Percentiles rank a stretch among this genome's conserved stretches.
Evolutionary conservation across 2,329 filamentous ascomycete species (phyloP).

Genomic region (Coleophoma cylindrospora): DNA sequence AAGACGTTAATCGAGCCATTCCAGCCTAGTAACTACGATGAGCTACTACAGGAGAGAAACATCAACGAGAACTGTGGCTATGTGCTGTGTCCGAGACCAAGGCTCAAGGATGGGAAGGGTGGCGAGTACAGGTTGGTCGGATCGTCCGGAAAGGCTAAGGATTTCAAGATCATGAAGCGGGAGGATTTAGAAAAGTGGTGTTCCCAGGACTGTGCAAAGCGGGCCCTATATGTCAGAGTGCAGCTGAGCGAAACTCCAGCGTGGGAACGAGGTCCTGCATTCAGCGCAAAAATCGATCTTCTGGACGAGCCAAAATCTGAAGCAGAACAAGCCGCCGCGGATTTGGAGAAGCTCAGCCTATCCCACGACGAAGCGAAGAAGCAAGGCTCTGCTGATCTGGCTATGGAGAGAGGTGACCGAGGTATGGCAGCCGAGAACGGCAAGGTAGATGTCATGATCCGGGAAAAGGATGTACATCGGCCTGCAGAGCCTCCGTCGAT

Average conservation of each 20-base stretch:
- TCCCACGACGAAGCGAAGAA: constrained; percentile 34
- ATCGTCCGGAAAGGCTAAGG: constrained; percentile 41
- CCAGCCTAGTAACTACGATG: constrained; percentile 84
- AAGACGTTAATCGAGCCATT: constrained; percentile 65
- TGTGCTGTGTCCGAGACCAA: constrained; percentile 66
- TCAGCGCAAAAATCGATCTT: constrained; percentile 45
- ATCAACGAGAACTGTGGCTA: constrained; percentile 81
- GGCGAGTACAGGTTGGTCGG: constrained; percentile 65
- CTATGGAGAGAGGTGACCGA: constrained; percentile 42
- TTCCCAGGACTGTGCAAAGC: constrained; percentile 68
- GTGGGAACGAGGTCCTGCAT: constrained; percentile 62
- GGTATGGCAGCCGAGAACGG: constrained; percentile 16
- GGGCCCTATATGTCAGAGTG: constrained; percentile 80
- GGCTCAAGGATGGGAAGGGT: constrained; percentile 47
- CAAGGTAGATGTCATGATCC: constrained; percentile 41
- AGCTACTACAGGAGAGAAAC: constrained; percentile 83
- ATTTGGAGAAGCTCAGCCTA: constrained; percentile 34
- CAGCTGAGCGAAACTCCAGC: constrained; percentile 82
- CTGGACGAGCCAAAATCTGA: constrained; percentile 59
- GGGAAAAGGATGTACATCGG: constrained; percentile 42
- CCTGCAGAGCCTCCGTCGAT: constrained; percentile 33
- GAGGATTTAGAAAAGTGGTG: constrained; percentile 85
- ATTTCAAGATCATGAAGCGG: constrained; percentile 63
- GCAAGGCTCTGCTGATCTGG: constrained; percentile 37
- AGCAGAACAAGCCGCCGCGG: constrained; percentile 20